Evolutionary conservation across 2,329 filamentous ascomycete species (phyloP).

Genomic region (Penicillium brasilianum): DNA sequence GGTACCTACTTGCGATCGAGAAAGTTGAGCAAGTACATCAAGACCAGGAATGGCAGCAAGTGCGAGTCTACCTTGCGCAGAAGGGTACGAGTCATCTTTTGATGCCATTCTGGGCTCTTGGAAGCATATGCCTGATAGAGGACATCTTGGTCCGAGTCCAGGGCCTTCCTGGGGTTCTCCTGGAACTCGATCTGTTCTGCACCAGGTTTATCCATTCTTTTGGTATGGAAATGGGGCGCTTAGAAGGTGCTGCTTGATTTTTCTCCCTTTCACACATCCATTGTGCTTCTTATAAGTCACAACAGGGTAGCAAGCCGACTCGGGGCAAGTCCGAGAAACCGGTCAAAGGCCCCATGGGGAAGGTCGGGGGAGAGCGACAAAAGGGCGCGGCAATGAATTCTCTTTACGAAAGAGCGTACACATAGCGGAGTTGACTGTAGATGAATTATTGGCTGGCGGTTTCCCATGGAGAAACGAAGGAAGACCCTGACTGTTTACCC

Average conservation of each 20-base stretch:
- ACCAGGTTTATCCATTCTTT: constrained; percentile 15
- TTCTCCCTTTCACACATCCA: background rate
- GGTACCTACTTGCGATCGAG: constrained; percentile 37
- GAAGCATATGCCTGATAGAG: constrained; percentile 35
- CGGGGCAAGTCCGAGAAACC: background rate
- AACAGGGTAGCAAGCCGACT: background rate
- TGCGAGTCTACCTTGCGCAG: constrained; percentile 37
- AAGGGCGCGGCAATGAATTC: background rate
- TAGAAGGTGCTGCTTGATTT: background rate
- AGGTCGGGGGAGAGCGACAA: background rate
- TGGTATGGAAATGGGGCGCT: background rate
- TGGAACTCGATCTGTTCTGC: constrained; percentile 21
- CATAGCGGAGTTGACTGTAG: background rate
- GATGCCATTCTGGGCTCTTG: constrained; percentile 35
- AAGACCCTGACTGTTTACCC: background rate
- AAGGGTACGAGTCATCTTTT: constrained; percentile 31
- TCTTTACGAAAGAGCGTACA: background rate
- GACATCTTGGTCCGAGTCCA: constrained; percentile 28
- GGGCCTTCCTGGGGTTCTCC: constrained; percentile 10
- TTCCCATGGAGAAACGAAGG: background rate
- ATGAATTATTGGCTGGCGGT: background rate
- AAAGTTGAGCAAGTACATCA: constrained; percentile 42
- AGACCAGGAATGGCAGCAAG: constrained; percentile 36
- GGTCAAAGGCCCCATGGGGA: background rate
- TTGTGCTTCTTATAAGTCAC: background rate